Conservation (phyloP, 495 filamentous ascomycete species). For the Annulohypoxylon stygium region DNA sequence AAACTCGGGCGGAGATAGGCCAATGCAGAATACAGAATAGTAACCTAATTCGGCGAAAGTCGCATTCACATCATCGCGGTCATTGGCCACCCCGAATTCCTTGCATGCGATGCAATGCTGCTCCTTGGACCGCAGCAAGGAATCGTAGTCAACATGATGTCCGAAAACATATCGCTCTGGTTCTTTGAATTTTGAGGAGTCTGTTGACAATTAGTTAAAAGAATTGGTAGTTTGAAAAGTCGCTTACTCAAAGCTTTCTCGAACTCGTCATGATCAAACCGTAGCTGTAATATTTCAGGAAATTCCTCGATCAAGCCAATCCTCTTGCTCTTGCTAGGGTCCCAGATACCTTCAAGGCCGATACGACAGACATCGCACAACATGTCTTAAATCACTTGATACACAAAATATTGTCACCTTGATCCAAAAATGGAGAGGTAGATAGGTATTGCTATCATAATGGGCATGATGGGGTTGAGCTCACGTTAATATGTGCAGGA, state of each 20-base stretch:
- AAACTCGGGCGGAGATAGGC: background rate
- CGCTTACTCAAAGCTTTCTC: conserved; percentile 1
- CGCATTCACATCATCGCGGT: conserved; percentile 24
- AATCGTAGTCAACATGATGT: conserved; percentile 39
- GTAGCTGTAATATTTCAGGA: conserved; percentile 18
- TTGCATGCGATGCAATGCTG: conserved; percentile 30
- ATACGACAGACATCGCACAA: conserved; percentile 45
- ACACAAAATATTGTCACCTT: background rate
- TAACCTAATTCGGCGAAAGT: conserved; percentile 28
- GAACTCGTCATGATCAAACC: conserved; percentile 22
- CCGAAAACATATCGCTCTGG: conserved; percentile 45
- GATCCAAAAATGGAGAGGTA: background rate
- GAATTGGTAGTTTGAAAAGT: background rate
- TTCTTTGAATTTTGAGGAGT: background rate
- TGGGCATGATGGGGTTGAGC: background rate
- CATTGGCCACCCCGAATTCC: conserved; percentile 12
- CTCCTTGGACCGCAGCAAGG: conserved; percentile 13
- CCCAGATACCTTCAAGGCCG: conserved; percentile 46
- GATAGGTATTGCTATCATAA: background rate
- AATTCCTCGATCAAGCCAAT: conserved; percentile 36
- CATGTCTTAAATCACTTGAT: conserved; percentile 14
- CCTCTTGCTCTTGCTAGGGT: conserved; percentile 35
- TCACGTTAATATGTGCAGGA: no score
- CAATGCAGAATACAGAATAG: conserved; percentile 29
- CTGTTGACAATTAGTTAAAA: background rate